Conservation (phyloP, 1,284 basidiomycete genomes). For the Cerrena zonata region DNA sequence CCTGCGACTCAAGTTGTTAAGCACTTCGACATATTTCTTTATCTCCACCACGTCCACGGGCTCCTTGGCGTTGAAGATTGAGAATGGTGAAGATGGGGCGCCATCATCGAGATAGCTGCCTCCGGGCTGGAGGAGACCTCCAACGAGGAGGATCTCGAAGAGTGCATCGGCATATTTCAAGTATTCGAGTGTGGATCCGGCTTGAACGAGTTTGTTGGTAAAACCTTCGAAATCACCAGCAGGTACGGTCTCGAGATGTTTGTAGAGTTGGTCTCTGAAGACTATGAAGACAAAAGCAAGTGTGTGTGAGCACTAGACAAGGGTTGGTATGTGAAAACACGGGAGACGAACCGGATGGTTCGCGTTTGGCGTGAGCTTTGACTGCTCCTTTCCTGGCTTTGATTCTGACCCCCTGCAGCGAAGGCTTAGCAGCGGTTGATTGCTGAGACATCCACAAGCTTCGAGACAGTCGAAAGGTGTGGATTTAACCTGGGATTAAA, state of each 20-base stretch:
- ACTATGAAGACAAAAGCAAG: conserved; percentile 40
- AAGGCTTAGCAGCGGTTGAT: conserved; percentile 74
- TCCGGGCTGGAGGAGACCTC: conserved; percentile 91
- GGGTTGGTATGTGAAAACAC: conserved; percentile 10
- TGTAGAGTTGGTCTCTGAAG: conserved; percentile 92
- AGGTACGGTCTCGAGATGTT: conserved; percentile 84
- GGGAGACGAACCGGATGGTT: conserved; percentile 57
- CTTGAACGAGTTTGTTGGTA: conserved; percentile 82
- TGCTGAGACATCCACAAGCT: conserved; percentile 80
- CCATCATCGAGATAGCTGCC: conserved; percentile 87
- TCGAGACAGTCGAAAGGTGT: conserved; percentile 27
- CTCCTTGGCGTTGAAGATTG: conserved; percentile 75
- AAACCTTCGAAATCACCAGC: conserved; percentile 79
- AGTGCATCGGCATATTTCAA: conserved; percentile 94
- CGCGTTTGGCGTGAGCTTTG: conserved; percentile 85
- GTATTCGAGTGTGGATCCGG: conserved; percentile 86
- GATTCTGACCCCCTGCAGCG: conserved; percentile 81
- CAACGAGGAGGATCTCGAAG: conserved; percentile 91
- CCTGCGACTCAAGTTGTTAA: conserved; percentile 94
- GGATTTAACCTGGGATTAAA: conserved; percentile 17
- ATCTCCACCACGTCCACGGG: conserved; percentile 76
- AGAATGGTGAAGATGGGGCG: conserved; percentile 75
- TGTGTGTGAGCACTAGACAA: conserved; percentile 1
- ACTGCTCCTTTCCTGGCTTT: conserved; percentile 84
- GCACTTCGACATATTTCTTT: conserved; percentile 87